Conservation (phyloP, 1,139 yeast genomes). For the Eremothecium cymbalariae region DNA sequence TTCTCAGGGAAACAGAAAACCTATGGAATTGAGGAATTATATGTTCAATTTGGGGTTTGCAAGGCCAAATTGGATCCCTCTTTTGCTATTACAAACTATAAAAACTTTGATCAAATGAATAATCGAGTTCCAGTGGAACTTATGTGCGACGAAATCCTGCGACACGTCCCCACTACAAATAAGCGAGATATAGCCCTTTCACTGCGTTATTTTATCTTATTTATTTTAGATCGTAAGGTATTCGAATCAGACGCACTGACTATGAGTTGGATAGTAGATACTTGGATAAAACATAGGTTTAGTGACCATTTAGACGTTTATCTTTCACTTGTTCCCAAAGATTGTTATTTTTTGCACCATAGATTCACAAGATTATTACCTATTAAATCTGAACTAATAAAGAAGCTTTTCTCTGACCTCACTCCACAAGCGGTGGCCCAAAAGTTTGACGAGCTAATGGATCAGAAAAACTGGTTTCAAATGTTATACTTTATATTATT, state of each 20-base stretch:
- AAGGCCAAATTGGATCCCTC: constrained; percentile 7
- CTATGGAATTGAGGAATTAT: constrained; percentile 10
- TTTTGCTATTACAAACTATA: constrained; percentile 6
- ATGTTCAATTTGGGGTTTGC: constrained; percentile 17
- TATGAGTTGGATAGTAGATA: constrained; percentile 13
- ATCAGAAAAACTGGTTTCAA: constrained; percentile 15
- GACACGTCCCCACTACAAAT: background rate
- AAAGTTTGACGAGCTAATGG: constrained; percentile 20
- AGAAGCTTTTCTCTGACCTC: constrained; percentile 10
- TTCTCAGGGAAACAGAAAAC: constrained; percentile 7
- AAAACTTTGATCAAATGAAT: constrained; percentile 18
- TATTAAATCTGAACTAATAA: constrained; percentile 14
- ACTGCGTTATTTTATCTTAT: constrained; percentile 15
- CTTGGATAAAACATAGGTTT: constrained; percentile 8
- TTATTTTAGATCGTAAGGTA: constrained; percentile 25
- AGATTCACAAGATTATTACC: constrained; percentile 22
- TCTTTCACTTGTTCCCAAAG: constrained; percentile 14
- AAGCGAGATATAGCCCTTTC: background rate
- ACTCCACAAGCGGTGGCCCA: constrained; percentile 9
- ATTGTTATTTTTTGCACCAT: constrained; percentile 22
- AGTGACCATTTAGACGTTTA: constrained; percentile 12
- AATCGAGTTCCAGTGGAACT: constrained; percentile 18
- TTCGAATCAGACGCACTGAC: constrained; percentile 20
- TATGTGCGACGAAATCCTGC: constrained; percentile 14
- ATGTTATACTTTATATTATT: constrained; percentile 23